These are phyloP conservation scores for Tolypocladium album DNA, from an alignment of 2,329 filamentous ascomycete genomes.

Conservation along the genomic window DNA sequence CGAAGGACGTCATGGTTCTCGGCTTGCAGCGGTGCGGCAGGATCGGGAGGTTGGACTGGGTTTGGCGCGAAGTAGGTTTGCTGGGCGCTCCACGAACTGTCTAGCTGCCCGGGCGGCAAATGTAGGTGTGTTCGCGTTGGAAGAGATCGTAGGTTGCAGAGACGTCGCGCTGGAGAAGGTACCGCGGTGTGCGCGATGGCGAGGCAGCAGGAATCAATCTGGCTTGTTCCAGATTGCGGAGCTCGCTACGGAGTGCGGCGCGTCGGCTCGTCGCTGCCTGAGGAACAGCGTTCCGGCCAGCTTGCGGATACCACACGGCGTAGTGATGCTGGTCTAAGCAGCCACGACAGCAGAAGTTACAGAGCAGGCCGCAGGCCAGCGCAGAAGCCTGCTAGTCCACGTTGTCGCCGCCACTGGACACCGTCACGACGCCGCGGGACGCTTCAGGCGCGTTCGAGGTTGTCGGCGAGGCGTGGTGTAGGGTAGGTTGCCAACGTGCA, in stretches of 20 bases:
- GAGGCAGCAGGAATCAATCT: background rate
- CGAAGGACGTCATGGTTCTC: conserved; percentile 43
- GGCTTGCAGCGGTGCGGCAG: background rate
- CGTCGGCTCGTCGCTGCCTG: background rate
- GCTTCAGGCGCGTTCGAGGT: background rate
- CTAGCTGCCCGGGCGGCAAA: background rate
- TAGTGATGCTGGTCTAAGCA: background rate
- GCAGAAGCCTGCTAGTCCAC: background rate
- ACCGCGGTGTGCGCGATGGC: background rate
- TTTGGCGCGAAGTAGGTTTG: background rate
- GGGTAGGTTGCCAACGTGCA: background rate
- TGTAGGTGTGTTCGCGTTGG: background rate
- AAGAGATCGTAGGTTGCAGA: background rate
- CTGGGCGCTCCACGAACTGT: background rate
- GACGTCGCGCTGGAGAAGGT: background rate
- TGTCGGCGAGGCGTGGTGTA: background rate
- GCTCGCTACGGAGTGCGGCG: background rate
- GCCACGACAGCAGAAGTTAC: background rate
- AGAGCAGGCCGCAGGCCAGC: background rate
- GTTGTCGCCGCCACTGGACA: background rate
- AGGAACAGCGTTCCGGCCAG: background rate
- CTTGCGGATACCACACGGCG: background rate
- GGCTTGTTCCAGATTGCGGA: background rate
- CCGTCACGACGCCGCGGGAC: background rate
- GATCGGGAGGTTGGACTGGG: background rate